These are phyloP conservation scores for Oryza glaberrima DNA, from an alignment of 176 grass and related monocot genomes.

Conservation along the genomic window DNA sequence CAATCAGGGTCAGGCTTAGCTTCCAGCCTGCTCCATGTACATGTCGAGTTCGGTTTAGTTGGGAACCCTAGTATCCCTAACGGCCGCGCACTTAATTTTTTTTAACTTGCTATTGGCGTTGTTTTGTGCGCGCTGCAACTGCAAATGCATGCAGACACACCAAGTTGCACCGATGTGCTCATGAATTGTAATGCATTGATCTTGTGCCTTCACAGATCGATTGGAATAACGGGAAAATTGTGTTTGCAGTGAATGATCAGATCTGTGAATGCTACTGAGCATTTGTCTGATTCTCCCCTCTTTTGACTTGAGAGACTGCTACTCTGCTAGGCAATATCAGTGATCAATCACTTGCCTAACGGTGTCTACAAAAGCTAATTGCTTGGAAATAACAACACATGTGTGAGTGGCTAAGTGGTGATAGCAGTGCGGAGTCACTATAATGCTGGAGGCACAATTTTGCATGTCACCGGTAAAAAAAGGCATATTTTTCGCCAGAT, in stretches of 20 bases:
- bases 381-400: neutral
- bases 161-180: neutral
- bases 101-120: neutral
- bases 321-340: neutral
- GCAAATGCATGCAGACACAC: conserved; percentile 4
- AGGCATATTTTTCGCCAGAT: conserved; percentile 13
- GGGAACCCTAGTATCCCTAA: neutral
- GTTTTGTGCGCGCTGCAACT: conserved; percentile 1
- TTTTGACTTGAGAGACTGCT: neutral
- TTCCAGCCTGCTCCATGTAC: conserved; percentile 33
- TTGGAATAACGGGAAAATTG: neutral
- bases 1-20: conserved; percentile 49
- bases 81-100: conserved; percentile 20
- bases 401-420: neutral
- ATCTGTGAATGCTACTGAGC: neutral
- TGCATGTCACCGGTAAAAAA: neutral
- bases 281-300: neutral
- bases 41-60: conserved; percentile 18
- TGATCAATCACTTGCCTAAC: neutral
- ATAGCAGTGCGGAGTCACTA: neutral
- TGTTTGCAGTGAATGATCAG: neutral
- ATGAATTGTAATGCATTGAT: too few relatives aligned
- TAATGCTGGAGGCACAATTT: conserved; percentile 5
- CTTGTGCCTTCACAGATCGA: neutral
- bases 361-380: neutral